A percentile compares a stretch with the other conserved stretches of the same genome.
Evolutionary conservation across 2,329 filamentous ascomycete genomes (phyloP).

Genomic region (Alternaria ventricosa): DNA sequence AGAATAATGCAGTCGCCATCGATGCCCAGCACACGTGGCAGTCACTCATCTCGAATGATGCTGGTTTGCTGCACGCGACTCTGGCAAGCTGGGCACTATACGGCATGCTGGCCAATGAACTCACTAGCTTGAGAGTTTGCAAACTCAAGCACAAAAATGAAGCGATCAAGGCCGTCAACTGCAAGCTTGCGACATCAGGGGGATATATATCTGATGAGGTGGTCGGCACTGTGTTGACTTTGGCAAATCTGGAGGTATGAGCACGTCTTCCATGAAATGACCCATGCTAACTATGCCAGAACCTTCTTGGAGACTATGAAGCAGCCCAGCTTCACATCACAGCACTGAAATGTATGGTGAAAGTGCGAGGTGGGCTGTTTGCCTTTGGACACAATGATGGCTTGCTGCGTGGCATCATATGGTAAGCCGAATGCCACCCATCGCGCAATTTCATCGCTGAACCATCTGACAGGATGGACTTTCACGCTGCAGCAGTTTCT

Average conservation of each 20-base stretch:
- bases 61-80: constrained; percentile 33
- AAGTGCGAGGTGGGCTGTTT: constrained; percentile 27
- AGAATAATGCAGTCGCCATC: constrained; percentile 26
- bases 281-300: constrained; percentile 14
- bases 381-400: constrained; percentile 35
- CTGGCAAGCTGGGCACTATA: constrained; percentile 40
- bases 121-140: constrained; percentile 17
- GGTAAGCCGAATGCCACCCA: constrained; percentile 13
- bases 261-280: background rate
- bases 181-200: constrained; percentile 16
- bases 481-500: constrained; percentile 30
- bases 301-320: constrained; percentile 34
- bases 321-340: constrained; percentile 23
- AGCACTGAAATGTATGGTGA: constrained; percentile 30
- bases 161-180: constrained; percentile 34
- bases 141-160: constrained; percentile 33
- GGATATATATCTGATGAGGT: constrained; percentile 31
- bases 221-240: constrained; percentile 28
- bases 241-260: constrained; percentile 35
- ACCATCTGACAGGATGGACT: constrained; percentile 27
- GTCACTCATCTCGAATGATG: constrained; percentile 29
- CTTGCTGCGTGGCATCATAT: constrained; percentile 30
- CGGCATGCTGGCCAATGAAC: constrained; percentile 22
- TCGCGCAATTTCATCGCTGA: background rate
- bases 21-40: constrained; percentile 33